These are phyloP conservation scores for Geranium rotundifolium DNA, from an alignment of 345 rosid genomes.

Conservation along the genomic window DNA sequence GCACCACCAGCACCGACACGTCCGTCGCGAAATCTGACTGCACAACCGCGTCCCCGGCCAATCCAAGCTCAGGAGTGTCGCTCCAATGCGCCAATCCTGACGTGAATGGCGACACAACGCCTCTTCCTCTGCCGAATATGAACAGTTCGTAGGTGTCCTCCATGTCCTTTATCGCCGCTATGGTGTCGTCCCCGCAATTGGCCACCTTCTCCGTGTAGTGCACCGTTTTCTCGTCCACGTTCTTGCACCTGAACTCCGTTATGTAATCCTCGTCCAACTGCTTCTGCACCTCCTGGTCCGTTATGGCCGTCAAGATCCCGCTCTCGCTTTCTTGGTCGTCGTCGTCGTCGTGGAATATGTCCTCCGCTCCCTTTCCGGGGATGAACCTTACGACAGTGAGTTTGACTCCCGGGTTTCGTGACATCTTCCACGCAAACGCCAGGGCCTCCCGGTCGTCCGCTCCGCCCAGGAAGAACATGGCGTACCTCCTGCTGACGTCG, in stretches of 20 bases:
- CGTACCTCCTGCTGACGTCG: too few species aligned
- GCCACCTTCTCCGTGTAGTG: constrained; percentile 18
- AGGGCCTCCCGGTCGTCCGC: constrained; percentile 64
- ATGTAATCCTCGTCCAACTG: constrained; percentile 18
- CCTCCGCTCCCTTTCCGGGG: constrained; percentile 7
- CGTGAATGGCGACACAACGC: constrained; percentile 17
- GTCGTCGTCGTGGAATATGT: background rate
- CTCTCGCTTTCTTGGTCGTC: background rate
- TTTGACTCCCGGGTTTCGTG: constrained; percentile 14
- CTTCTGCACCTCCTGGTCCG: constrained; percentile 5
- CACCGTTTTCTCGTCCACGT: constrained; percentile 7
- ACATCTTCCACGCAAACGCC: constrained; percentile 53
- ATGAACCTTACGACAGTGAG: constrained; percentile 41
- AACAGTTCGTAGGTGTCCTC: constrained; percentile 18
- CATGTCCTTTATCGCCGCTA: constrained; percentile 7
- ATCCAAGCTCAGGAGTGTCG: constrained; percentile 29
- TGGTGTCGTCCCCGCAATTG: constrained; percentile 22
- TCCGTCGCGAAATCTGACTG: constrained; percentile 10
- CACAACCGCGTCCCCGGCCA: constrained; percentile 19
- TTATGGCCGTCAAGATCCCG: constrained; percentile 4
- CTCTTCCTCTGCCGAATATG: constrained; percentile 26
- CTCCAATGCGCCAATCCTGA: constrained; percentile 23
- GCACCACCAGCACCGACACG: constrained; percentile 30
- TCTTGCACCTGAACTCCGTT: constrained; percentile 23
- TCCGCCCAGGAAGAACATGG: constrained; percentile 50